Evolutionary conservation across 805 yeast species (phyloP), one percentile per base, ranked within the genome.

Genomic region (Yamadazyma laniorum): DNA sequence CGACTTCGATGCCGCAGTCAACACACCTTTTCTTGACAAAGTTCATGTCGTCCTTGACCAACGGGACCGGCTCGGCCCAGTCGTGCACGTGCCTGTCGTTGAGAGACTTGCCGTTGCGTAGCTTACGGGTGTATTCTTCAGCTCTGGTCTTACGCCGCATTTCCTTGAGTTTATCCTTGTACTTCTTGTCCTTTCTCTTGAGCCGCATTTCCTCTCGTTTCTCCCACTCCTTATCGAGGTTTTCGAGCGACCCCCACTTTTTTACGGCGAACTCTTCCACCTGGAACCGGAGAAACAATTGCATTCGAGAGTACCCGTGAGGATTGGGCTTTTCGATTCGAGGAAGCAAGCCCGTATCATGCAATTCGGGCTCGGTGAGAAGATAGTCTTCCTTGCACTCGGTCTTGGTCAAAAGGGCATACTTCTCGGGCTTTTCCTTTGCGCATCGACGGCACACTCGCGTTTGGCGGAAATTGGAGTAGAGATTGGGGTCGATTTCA

Each of bases 91-190:
- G 97, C 6, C 75, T 70, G 22, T 72, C 76, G 6, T 79, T 77
- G 37, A 76, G 68, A 6, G 56, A 52, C 44, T 76, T 67, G 3
- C 79, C 79, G 40, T 79, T 77, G 27, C 90, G 71, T 17, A 84
- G 50, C 49, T 76, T 75, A 50, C 89, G 74, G 1, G 95, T 89
- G 53, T 72, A 80, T 54, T 85, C 93, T 57, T 90, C 96, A 0
- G 99, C 97, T 50, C 99, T 72, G 2, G 97, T 85, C 50, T 85
- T 82, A 56, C 85, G 80, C 44, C 97, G 71, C 96, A 93, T 91
- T 51, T 90, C 95, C 49, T 73, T 71, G 54, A 93, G 67, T 53
- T 84, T 81, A n/a, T 74, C 74, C 47, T 85, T 80, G 58, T 86
- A 93, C 58, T 80, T 80, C 52, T 80, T 80, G 46, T 89, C 96